These are phyloP conservation scores for Thinopyrum elongatum DNA, from an alignment of 176 grass and related monocot species.

Conservation along the genomic window DNA sequence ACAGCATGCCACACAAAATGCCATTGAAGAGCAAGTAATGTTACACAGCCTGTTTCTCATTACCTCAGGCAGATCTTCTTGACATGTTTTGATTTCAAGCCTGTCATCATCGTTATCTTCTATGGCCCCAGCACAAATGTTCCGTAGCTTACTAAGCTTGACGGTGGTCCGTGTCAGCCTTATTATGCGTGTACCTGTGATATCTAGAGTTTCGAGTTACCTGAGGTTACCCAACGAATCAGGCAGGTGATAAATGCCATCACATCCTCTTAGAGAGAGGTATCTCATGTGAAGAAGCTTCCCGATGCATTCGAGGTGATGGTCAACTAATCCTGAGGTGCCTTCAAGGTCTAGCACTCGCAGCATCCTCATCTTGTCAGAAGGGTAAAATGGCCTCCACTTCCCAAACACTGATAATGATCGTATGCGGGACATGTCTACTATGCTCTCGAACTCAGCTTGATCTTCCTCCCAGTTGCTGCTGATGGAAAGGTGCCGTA, in stretches of 20 bases:
- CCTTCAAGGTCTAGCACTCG: too few relatives aligned
- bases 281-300: slow-evolving; percentile 28
- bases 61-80: not conserved
- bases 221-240: not conserved
- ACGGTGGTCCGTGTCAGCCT: not conserved
- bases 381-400: too few relatives aligned
- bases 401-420: too few relatives aligned
- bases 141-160: not conserved
- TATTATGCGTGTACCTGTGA: not conserved
- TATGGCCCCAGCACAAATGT: not conserved
- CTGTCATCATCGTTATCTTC: not conserved
- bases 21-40: not conserved
- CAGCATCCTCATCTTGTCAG: too few relatives aligned
- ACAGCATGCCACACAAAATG: not conserved
- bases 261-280: slow-evolving; percentile 6
- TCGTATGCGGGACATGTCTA: too few relatives aligned
- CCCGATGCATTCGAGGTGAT: not conserved
- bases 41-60: not conserved
- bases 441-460: too few relatives aligned
- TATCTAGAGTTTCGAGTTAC: not conserved
- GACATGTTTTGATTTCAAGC: not conserved
- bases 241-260: not conserved
- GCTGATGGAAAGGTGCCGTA: too few relatives aligned
- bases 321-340: not conserved
- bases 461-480: too few relatives aligned